Evolutionary conservation across 2,329 filamentous ascomycete genomes (phyloP), one percentile per base, ranked within the genome.

Genomic region (Neodidymelliopsis sp.): DNA sequence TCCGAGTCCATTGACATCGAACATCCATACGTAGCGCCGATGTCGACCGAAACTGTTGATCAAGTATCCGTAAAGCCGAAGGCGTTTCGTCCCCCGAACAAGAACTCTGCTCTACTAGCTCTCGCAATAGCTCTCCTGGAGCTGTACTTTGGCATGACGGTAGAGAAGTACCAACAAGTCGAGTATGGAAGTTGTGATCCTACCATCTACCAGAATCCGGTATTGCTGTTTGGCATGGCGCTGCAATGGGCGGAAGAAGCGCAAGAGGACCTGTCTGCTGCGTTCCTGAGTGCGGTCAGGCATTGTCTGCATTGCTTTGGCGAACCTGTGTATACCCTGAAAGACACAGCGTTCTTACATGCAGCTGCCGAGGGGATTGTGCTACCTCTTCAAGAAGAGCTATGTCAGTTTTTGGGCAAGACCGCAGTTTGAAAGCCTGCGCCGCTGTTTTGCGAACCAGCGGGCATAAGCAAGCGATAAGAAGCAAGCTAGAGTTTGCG

Each of bases 301-400:
- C 65, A 72, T 37, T 73, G 69, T 38, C 57, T 73, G 13, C 57
- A 62, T 18, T 70, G 66, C 33, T 73, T 71, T 36, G 62, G 59
- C 29, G 68, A 72, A 16, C 69, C 70, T 20, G 62, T 61, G 7
- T 61, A 63, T 18, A 72, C 59, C 31, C 53, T 74, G 18, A 63
- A 71, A 22, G 67, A 72, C 38, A 28, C 63, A 2, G 65, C 67
- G 2, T 73, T 72, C 24, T 53, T 74, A 3, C 69, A 73, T 43
- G 63, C 70, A 22, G 69, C 70, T 2, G 68, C 72, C 0, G 69
- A 72, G 44, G 60, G 67, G 20, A 73, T 74, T 22, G 65, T 74
- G 9, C 38, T 72, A 31, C 70, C 71, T 4, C 41, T 74, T 27
- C 70, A 73, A 31, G 69, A 74, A 22, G 71, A 73, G 43, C 49